Evolutionary conservation across 2,329 filamentous ascomycete species (phyloP).

Genomic region (Scedosporium apiospermum): DNA sequence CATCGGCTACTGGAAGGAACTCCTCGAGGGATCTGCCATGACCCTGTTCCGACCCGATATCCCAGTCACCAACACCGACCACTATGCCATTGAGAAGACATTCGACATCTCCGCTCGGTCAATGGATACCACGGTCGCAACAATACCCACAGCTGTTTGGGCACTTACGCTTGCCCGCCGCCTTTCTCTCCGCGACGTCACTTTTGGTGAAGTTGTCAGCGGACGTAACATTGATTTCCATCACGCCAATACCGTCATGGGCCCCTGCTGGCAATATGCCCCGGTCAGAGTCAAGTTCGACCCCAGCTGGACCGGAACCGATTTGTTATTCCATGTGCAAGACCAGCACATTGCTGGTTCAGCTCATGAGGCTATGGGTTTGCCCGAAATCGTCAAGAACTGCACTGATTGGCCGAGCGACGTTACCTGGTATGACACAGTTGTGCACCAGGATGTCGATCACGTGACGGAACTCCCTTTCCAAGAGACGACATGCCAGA

Average conservation of each 20-base stretch:
- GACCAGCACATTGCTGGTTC: slow-evolving; percentile 48
- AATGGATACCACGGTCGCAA: slow-evolving; percentile 51
- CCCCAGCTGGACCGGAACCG: slow-evolving; percentile 36
- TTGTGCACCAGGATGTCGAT: slow-evolving; percentile 50
- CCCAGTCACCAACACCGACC: slow-evolving; percentile 24
- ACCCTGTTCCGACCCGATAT: slow-evolving; percentile 29
- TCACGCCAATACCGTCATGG: slow-evolving; percentile 38
- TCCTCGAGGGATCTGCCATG: slow-evolving; percentile 47
- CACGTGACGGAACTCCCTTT: slow-evolving; percentile 47
- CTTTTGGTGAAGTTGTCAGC: slow-evolving; percentile 58
- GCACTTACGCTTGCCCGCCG: slow-evolving; percentile 50
- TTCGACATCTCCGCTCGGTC: slow-evolving; percentile 37
- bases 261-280: slow-evolving; percentile 59
- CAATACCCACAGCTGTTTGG: slow-evolving; percentile 59
- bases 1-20: slow-evolving; percentile 50
- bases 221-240: slow-evolving; percentile 49
- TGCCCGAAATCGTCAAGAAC: slow-evolving; percentile 39
- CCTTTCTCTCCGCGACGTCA: slow-evolving; percentile 42
- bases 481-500: slow-evolving; percentile 26
- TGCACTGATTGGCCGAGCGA: slow-evolving; percentile 35
- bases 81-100: slow-evolving; percentile 31
- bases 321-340: slow-evolving; percentile 44
- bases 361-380: slow-evolving; percentile 43
- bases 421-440: slow-evolving; percentile 40
- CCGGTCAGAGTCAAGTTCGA: slow-evolving; percentile 51